These are phyloP conservation scores for Sarcomyxa edulis DNA, from an alignment of 768 basidiomycete species.

Conservation along the genomic window DNA sequence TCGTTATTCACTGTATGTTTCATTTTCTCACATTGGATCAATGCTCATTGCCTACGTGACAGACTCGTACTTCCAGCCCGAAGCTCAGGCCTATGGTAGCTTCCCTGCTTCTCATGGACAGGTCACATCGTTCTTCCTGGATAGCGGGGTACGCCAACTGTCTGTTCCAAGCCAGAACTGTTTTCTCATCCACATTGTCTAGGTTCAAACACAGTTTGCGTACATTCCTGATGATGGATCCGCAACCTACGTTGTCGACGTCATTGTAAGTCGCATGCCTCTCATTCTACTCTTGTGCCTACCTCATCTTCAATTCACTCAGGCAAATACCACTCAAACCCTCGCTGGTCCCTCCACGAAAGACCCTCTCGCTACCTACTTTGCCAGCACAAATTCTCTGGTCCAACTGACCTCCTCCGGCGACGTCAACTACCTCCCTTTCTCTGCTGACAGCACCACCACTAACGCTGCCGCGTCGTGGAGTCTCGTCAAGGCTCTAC, in stretches of 20 bases:
- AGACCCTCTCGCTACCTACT: slow-evolving; percentile 58
- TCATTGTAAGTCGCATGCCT: slow-evolving; percentile 37
- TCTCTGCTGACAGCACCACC: slow-evolving; percentile 35
- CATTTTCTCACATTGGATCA: too few species aligned
- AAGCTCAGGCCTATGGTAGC: slow-evolving; percentile 40
- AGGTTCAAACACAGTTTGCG: slow-evolving; percentile 72
- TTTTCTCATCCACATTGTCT: too few species aligned
- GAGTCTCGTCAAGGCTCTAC: slow-evolving; percentile 39
- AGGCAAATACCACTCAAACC: slow-evolving; percentile 62
- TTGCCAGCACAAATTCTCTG: slow-evolving; percentile 53
- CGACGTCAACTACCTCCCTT: slow-evolving; percentile 55
- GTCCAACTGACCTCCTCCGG: slow-evolving; percentile 66
- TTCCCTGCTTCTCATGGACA: slow-evolving; percentile 65
- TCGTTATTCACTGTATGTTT: slow-evolving; percentile 81
- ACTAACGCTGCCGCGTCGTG: slow-evolving; percentile 44
- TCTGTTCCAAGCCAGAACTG: background rate
- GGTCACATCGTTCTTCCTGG: slow-evolving; percentile 59
- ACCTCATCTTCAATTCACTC: background rate
- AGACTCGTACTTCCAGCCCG: slow-evolving; percentile 81
- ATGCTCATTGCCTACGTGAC: slow-evolving; percentile 3
- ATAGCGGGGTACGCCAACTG: slow-evolving; percentile 29
- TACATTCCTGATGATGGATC: slow-evolving; percentile 73
- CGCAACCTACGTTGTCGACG: slow-evolving; percentile 67
- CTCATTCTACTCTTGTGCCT: background rate
- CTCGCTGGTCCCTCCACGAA: slow-evolving; percentile 56